Evolutionary conservation across 805 yeast species (phyloP), one percentile per base, ranked within the genome.

Genomic region (Ogataea chonburiensis): DNA sequence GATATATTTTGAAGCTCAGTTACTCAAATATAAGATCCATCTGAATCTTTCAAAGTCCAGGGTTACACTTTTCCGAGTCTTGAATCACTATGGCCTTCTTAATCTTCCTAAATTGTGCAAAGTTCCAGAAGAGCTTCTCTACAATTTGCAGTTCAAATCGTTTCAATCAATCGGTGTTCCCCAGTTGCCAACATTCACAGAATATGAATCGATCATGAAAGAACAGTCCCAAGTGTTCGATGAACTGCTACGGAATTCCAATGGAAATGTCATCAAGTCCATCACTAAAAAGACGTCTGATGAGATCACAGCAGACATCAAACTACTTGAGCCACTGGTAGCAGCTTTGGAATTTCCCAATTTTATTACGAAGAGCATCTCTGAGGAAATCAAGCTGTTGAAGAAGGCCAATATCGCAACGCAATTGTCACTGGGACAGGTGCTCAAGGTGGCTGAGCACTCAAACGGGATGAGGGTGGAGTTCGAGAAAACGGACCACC

Each of bases 151-250:
- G 47, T 71, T 86, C 73, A 87, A 86, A 56, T 79, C 93, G 4
- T 86, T 83, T 64, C 74, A 81, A 15, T 73, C 87, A 0, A 81
- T 88, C 14, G 95, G 94, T 0, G 77, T 78, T 8, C 96, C 96
- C 1, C 71, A 68, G 18, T 50, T 76, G 26, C 88, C 91, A 3
- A 53, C 66, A 0, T 79, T 61, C 47, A 59, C 51, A 10, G 70
- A 69, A 20, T 69, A 62, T 34, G 25, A 46, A 25, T 31, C 43
- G 14, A 45, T 42, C 7, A 13, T 49, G 23, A 8, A 24, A 5
- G 48, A 49, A 16, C 48, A 47, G 16, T 34, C 38, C 7, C 41
- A 38, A 4, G 38, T 46, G 2, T 48, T 52, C 23, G 40, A 27
- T 3, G 26, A 29, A 3, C 23, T 54, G 21, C 21, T 29, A 8